Base-by-base conservation (phyloP, 805 yeast genomes). In the Yarrowia hollandica region DNA sequence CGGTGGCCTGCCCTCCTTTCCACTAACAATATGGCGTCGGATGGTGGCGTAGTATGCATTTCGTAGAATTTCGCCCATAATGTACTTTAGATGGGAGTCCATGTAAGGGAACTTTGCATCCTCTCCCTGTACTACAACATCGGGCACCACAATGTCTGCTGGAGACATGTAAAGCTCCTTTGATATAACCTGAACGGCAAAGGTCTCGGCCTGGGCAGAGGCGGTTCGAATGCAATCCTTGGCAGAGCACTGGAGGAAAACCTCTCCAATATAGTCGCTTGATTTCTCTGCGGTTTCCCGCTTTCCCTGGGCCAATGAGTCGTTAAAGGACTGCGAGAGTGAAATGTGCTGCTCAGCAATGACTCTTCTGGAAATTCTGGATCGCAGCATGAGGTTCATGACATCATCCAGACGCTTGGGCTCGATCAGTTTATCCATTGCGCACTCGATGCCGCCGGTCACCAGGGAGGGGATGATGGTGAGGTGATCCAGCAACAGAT, bases 331-430 rank as follows among this genome's bases (percentile, higher is more conserved):
- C 31, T 83, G 80, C 0, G 96, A 82, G 55, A 94, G 78, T 9
- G 94, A 83, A 34, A 89, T 73, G 73, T 94, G 98, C 69, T 92
- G 96, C 73, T 92, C 96, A 39, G 90, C 89, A 63, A 92, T 86
- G 46, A 92, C 86, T 65, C 98, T 77, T 73, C 99, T 78, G 64
- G 96, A 86, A 35, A 92, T 88, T 67, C 99, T 80, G 4, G 96
- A 88, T 59, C 96, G 77, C 39, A 92, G 73, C 78, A 90, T 79
- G 5, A 86, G 79, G 11, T 90, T 83, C 79, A 91, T 82, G 66
- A 91, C 82, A 15, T 73, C 75, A 67, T 92, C 97, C 64, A 92
- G 72, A 44, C 84, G 75, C 1, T 75, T 72, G 60, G 82, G 84
- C 3, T 90, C 85, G 66, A 86, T 78, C 35, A 75, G 73, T 56